Percentiles rank a stretch among this genome's conserved stretches.
Evolutionary conservation across 139 green algal species (phyloP).

Genomic region (Chlamydomonas incerta): DNA sequence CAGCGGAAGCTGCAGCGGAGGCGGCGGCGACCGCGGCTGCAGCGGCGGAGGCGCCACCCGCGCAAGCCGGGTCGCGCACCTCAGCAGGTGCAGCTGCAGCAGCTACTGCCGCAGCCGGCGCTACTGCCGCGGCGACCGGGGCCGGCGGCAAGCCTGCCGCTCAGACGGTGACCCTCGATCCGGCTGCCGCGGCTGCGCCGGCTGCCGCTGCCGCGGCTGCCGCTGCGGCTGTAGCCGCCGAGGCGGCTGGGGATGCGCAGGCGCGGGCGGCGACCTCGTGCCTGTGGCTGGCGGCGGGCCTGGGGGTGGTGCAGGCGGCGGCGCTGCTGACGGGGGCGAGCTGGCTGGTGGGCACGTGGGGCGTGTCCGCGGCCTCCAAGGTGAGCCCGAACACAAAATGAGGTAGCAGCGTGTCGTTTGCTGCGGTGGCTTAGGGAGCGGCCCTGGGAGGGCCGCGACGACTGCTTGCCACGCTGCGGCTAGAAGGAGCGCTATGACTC

Average conservation of each 20-base stretch:
- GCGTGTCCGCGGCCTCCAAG: conserved; percentile 29
- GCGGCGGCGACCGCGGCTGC: conserved; percentile 1
- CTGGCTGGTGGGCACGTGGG: conserved; percentile 56
- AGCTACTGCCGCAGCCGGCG: background rate
- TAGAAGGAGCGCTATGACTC: too few species aligned
- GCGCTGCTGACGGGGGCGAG: conserved; percentile 57
- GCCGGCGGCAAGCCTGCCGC: too few species aligned
- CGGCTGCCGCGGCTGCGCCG: background rate
- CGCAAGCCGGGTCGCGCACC: background rate
- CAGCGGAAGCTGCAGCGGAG: conserved; percentile 22
- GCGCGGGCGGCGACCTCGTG: conserved; percentile 38
- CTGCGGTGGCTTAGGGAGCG: too few species aligned
- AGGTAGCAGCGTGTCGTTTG: too few species aligned
- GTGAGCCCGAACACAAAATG: too few species aligned
- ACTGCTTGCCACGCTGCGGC: too few species aligned
- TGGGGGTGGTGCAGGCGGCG: conserved; percentile 56
- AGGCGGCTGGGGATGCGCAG: background rate
- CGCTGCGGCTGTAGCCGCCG: background rate
- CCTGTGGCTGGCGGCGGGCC: conserved; percentile 38
- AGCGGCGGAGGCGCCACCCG: background rate
- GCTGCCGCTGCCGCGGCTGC: background rate
- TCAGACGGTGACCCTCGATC: too few species aligned
- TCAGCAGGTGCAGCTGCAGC: too few species aligned
- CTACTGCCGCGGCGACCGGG: background rate
- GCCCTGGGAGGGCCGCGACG: too few species aligned